phyloP scores from a whole-genome alignment of 2,329 filamentous ascomycete species.

The Trichoderma sp. region DNA sequence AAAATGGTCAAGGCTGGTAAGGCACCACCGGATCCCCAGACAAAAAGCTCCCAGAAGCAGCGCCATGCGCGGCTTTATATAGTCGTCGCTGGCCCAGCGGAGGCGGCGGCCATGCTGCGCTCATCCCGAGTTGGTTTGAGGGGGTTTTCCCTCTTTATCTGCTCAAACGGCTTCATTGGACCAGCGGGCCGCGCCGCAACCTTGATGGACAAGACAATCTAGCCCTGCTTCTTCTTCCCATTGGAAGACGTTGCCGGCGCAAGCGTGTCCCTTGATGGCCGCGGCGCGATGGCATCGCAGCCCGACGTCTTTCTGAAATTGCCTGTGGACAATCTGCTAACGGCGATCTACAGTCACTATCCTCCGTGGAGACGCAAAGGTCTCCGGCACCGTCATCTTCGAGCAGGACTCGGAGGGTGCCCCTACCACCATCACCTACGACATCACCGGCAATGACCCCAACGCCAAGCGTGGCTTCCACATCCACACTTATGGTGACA shows the following conservation, averaged over 20 bases:
- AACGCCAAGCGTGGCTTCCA: constrained; percentile 98
- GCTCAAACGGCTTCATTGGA: constrained; percentile 30
- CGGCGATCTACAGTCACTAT: constrained; percentile 74
- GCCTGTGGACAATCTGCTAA: constrained; percentile 22
- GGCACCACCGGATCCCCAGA: not conserved
- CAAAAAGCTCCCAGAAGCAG: not conserved
- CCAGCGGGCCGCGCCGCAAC: constrained; percentile 42
- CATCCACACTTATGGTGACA: constrained; percentile 98
- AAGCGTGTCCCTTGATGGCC: constrained; percentile 43
- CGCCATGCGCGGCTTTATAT: constrained; percentile 36
- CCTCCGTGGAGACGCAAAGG: constrained; percentile 95
- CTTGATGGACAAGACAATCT: constrained; percentile 47
- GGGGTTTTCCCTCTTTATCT: constrained; percentile 57
- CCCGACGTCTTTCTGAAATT: not conserved
- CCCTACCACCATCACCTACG: constrained; percentile 86
- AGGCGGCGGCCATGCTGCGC: constrained; percentile 31
- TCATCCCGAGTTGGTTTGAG: constrained; percentile 60
- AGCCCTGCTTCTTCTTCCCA: constrained; percentile 20
- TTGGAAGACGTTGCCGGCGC: not conserved
- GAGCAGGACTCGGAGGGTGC: constrained; percentile 84
- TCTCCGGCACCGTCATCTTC: constrained; percentile 92
- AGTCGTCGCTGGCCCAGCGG: constrained; percentile 30
- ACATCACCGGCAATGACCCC: constrained; percentile 89
- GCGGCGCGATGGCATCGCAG: constrained; percentile 22
- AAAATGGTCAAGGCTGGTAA: constrained; percentile 98